Percentiles rank a stretch among this genome's conserved stretches.
These are phyloP conservation scores for Penicillium manginii DNA, from an alignment of 495 filamentous ascomycete species.

Conservation along the genomic window DNA sequence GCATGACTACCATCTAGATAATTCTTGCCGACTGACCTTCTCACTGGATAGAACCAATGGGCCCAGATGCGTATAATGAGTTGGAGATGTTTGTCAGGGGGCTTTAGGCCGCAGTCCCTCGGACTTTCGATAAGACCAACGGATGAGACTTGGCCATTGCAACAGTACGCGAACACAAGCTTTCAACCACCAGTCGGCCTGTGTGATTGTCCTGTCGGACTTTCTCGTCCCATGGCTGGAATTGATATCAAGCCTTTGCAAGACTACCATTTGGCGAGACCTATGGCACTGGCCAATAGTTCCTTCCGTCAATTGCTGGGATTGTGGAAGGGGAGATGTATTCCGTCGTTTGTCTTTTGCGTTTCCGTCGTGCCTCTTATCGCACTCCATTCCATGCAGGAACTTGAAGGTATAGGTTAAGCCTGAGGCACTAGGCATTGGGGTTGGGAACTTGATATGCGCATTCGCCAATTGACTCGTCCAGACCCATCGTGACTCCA, in stretches of 20 bases:
- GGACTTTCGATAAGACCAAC: not conserved
- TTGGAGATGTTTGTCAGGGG: too few species aligned
- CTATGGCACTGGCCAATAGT: not conserved
- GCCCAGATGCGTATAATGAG: too few species aligned
- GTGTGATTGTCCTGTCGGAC: slow-evolving; percentile 18
- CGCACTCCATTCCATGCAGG: too few species aligned
- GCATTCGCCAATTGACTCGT: too few species aligned
- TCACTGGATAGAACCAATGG: not conserved
- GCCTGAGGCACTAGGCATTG: too few species aligned
- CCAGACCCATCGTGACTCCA: too few species aligned
- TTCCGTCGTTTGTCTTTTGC: not conserved
- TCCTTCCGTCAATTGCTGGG: too few species aligned
- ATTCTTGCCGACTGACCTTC: not conserved
- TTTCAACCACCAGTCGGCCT: slow-evolving; percentile 8
- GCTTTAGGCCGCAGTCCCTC: too few species aligned
- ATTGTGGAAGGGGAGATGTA: not conserved
- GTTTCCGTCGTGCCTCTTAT: too few species aligned
- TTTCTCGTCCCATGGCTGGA: slow-evolving; percentile 1
- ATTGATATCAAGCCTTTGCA: not conserved
- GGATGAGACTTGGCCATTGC: not conserved
- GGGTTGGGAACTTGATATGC: too few species aligned
- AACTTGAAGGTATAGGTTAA: too few species aligned
- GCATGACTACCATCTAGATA: not conserved
- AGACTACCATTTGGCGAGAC: not conserved
- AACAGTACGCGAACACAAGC: slow-evolving; percentile 12